A percentile compares a stretch with the other conserved stretches of the same genome.
Evolutionary conservation across 345 rosid species (phyloP).

Genomic region (Eutrema japonicum): DNA sequence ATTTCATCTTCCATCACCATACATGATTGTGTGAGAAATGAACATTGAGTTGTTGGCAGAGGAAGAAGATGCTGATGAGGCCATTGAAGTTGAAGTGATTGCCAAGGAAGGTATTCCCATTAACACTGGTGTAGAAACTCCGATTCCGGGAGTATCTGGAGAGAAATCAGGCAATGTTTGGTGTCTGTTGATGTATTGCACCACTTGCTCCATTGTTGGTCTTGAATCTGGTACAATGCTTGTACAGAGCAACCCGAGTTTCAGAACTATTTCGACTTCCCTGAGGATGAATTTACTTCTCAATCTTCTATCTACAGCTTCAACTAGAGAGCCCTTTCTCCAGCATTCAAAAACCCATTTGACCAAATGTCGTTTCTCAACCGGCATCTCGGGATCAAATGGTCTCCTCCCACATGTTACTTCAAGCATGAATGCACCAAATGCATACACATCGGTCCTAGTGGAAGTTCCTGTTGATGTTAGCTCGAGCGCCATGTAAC

Average conservation of each 20-base stretch:
- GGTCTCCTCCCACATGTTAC: constrained; percentile 56
- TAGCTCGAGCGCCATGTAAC: constrained; percentile 59
- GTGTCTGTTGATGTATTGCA: constrained; percentile 32
- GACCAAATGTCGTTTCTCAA: constrained; percentile 41
- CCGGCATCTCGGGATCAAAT: constrained; percentile 31
- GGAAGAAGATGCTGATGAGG: constrained; percentile 29
- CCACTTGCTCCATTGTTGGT: constrained; percentile 42
- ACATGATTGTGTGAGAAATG: constrained; percentile 38
- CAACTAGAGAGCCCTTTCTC: constrained; percentile 39
- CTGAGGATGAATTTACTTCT: constrained; percentile 13
- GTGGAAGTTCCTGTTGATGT: constrained; percentile 47
- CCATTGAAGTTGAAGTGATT: constrained; percentile 11
- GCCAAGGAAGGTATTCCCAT: constrained; percentile 31
- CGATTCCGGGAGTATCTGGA: constrained; percentile 33
- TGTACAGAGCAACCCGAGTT: constrained; percentile 53
- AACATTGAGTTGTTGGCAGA: constrained; percentile 36
- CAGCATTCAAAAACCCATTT: constrained; percentile 46
- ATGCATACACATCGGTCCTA: constrained; percentile 49
- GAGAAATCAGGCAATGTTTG: constrained; percentile 26
- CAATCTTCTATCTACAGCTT: constrained; percentile 44
- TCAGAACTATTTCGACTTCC: constrained; percentile 49
- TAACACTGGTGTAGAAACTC: constrained; percentile 25
- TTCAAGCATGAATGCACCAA: constrained; percentile 54
- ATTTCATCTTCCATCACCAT: constrained; percentile 44
- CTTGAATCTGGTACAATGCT: constrained; percentile 37